A percentile compares a stretch with the other conserved stretches of the same genome.
Conservation (phyloP, 108 stramenopile species). For the Ochromonas danica region DNA sequence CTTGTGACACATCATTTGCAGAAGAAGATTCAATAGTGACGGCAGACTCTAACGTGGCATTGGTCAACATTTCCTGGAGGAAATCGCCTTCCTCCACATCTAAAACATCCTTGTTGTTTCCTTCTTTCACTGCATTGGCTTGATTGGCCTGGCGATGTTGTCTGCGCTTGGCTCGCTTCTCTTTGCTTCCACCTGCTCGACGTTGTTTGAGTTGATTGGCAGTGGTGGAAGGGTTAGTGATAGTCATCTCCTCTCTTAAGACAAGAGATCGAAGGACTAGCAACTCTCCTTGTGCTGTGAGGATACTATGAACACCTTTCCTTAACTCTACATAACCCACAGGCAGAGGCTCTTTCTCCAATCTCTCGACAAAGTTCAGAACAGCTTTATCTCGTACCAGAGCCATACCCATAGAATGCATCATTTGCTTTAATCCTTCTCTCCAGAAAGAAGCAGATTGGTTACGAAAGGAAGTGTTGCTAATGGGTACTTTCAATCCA, state of each 20-base stretch:
- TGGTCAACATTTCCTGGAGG: too few species aligned
- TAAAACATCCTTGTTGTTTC: too few species aligned
- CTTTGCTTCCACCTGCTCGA: too few species aligned
- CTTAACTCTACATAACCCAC: slow-evolving; percentile 4
- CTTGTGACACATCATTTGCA: too few species aligned
- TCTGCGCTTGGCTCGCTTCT: too few species aligned
- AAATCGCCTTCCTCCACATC: too few species aligned
- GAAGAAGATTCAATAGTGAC: too few species aligned
- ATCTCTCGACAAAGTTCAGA: slow-evolving; percentile 40
- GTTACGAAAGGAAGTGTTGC: slow-evolving; percentile 4
- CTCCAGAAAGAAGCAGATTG: slow-evolving; percentile 47
- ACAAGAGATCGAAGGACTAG: not conserved
- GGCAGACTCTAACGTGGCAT: too few species aligned
- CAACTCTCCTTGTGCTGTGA: slow-evolving; percentile 19
- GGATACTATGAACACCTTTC: not conserved
- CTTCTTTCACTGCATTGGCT: too few species aligned
- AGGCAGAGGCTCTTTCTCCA: not conserved
- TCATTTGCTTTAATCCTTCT: slow-evolving; percentile 45
- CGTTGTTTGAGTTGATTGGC: not conserved
- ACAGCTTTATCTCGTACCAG: slow-evolving; percentile 53
- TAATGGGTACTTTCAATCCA: slow-evolving; percentile 6
- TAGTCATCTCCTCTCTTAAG: not conserved
- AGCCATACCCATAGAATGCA: slow-evolving; percentile 51
- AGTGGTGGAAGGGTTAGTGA: not conserved
- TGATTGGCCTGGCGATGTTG: too few species aligned